phyloP scores from a whole-genome alignment of 352 stramenopile genomes.

The Globisporangium splendens region DNA sequence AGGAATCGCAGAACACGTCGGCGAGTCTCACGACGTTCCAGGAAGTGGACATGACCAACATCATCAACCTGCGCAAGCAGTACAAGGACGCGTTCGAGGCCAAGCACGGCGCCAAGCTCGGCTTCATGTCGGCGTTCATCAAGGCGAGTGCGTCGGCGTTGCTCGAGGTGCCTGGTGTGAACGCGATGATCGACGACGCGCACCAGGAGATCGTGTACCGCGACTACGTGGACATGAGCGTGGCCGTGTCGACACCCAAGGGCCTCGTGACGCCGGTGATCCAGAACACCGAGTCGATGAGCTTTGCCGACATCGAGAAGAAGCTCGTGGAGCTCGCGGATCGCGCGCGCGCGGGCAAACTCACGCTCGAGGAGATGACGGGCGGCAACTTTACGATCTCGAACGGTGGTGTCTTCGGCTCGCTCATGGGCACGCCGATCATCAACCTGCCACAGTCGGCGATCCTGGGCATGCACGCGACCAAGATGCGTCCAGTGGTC shows the following conservation, averaged over 20 bases:
- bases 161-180: slow-evolving; percentile 93
- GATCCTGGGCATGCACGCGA: slow-evolving; percentile 99
- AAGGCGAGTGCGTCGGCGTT: slow-evolving; percentile 93
- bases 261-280: slow-evolving; percentile 97
- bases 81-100: slow-evolving; percentile 97
- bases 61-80: slow-evolving; percentile 92
- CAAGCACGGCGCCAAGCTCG: slow-evolving; percentile 97
- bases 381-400: slow-evolving; percentile 99
- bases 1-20: slow-evolving; percentile 97
- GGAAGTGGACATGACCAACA: slow-evolving; percentile 97
- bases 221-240: slow-evolving; percentile 97
- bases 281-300: slow-evolving; percentile 96
- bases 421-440: slow-evolving; percentile 98
- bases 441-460: slow-evolving; percentile 98
- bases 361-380: slow-evolving; percentile 90
- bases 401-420: slow-evolving; percentile 98
- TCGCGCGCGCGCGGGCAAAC: slow-evolving; percentile 59
- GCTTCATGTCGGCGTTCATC: slow-evolving; percentile 99
- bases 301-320: slow-evolving; percentile 97
- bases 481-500: slow-evolving; percentile 96
- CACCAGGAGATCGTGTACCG: slow-evolving; percentile 98
- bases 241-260: slow-evolving; percentile 96
- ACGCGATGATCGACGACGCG: slow-evolving; percentile 98
- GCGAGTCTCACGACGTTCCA: slow-evolving; percentile 99
- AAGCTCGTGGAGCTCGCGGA: slow-evolving; percentile 92